phyloP scores from a whole-genome alignment of 139 green algal species.

The Tetradesmus lagerheimii region DNA sequence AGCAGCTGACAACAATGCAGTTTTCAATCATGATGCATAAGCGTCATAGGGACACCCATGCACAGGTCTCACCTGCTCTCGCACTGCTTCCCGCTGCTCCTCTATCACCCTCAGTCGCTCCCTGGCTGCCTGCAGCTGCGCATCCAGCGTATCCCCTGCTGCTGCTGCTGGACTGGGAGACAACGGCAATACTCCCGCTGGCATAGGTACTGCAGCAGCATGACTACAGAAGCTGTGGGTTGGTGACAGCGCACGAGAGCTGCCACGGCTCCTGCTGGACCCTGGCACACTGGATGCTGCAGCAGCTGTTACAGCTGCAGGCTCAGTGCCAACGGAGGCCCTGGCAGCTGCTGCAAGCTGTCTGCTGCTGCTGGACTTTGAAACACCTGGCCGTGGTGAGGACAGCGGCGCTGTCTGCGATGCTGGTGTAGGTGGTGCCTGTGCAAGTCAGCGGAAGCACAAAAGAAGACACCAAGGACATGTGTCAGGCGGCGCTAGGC shows the following conservation, averaged over 20 bases:
- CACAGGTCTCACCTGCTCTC: background rate
- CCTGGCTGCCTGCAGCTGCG: background rate
- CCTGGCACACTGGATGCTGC: background rate
- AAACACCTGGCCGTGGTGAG: background rate
- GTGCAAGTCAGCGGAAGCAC: background rate
- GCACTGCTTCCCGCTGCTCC: background rate
- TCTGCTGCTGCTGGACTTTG: background rate
- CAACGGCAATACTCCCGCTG: background rate
- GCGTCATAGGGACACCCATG: too few relatives aligned
- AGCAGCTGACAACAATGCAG: too few relatives aligned
- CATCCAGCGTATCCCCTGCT: background rate
- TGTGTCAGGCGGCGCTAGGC: too few relatives aligned
- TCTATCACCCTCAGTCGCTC: slow-evolving; percentile 8
- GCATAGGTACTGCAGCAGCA: background rate
- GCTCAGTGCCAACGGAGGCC: background rate
- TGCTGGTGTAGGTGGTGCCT: background rate
- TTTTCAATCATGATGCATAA: too few relatives aligned
- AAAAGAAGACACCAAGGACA: background rate
- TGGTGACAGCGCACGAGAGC: background rate
- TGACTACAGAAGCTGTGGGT: background rate
- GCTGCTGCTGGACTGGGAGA: background rate
- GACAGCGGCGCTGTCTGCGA: background rate
- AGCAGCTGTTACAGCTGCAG: background rate
- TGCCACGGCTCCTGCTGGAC: background rate
- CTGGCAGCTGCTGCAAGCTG: background rate